Percentiles rank a stretch among this genome's conserved stretches.
Conservation (phyloP, 805 yeast species). For the Metschnikowia hibisci region DNA sequence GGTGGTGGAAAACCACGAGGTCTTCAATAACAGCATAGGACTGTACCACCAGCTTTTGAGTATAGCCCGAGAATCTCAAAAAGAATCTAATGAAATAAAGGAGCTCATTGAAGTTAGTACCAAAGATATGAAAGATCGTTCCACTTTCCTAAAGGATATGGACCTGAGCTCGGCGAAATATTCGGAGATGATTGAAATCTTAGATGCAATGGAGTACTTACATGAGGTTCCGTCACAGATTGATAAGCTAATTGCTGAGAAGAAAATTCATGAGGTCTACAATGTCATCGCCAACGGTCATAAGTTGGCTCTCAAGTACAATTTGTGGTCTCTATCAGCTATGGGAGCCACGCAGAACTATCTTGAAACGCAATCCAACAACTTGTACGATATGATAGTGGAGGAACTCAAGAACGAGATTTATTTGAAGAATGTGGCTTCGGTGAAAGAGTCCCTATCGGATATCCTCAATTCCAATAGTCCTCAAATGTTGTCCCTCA, state of each 20-base stretch:
- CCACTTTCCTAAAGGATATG: conserved; percentile 58
- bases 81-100: conserved; percentile 46
- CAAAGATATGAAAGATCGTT: conserved; percentile 48
- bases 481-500: conserved; percentile 36
- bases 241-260: conserved; percentile 66
- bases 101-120: conserved; percentile 47
- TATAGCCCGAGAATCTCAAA: conserved; percentile 63
- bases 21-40: conserved; percentile 81
- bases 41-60: conserved; percentile 71
- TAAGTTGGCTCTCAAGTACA: conserved; percentile 45
- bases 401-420: conserved; percentile 72
- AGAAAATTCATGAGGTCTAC: conserved; percentile 64
- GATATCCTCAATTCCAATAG: conserved; percentile 23
- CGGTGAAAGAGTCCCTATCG: conserved; percentile 13
- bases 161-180: conserved; percentile 60
- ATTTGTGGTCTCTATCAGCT: conserved; percentile 56
- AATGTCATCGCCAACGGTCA: conserved; percentile 44
- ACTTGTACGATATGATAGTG: conserved; percentile 64
- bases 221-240: conserved; percentile 56
- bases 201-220: conserved; percentile 63
- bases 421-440: conserved; percentile 44
- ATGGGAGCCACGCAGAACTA: conserved; percentile 48
- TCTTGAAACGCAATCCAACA: conserved; percentile 53
- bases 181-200: conserved; percentile 63
- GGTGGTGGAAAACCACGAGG: conserved; percentile 77